Evolutionary conservation across 1,284 basidiomycete species (phyloP), one percentile per base, ranked within the genome.

Genomic region (Ganoderma resinaceum): DNA sequence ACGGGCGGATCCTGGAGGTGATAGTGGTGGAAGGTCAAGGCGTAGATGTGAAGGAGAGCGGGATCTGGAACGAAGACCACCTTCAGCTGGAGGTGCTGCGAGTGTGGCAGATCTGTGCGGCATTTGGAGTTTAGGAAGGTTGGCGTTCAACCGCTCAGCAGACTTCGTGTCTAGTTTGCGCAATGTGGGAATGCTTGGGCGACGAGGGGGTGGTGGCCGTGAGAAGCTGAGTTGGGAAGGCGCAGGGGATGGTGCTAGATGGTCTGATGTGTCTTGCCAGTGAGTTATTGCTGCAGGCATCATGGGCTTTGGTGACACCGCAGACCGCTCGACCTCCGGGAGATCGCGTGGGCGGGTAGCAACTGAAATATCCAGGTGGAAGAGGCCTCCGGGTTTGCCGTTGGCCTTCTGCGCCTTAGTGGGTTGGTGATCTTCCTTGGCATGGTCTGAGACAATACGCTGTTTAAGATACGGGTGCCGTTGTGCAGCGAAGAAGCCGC

Each of bases 41-140:
- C 82, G 88, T 29, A 90, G 84, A 76, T 90, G 87, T 1, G 89
- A 88, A 33, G 90, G 89, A 4, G 89, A 89, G 38, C 85, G 82
- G 0, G 87, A 69, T 79, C 83, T 73, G 75, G 85, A 76, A 43
- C 77, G 76, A 38, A 75, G 70, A 78, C 81, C 37, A 40, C n/a
- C 37, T 23, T 26, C 76, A 71, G 68, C 75, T 71, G 78, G 20
- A 79, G 89, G 86, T 12, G 87, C 85, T 35, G 87, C 80, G 38
- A 90, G 82, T 1, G 89, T 89, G 20, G 85, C 86, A 8, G 89
- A 86, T 66, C 85, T 86, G 49, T 83, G 77, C 14, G 88, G 87
- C 69, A 85, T 79, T n/a, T 87, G 86, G 18, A 92, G 83, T 78
- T 84, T 90, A 67, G 84, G 87, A 38, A 83, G 82, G 68, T 78